A percentile compares a stretch with the other conserved stretches of the same genome.
Conservation (phyloP, 495 filamentous ascomycete species). For the Podospora appendiculata region DNA sequence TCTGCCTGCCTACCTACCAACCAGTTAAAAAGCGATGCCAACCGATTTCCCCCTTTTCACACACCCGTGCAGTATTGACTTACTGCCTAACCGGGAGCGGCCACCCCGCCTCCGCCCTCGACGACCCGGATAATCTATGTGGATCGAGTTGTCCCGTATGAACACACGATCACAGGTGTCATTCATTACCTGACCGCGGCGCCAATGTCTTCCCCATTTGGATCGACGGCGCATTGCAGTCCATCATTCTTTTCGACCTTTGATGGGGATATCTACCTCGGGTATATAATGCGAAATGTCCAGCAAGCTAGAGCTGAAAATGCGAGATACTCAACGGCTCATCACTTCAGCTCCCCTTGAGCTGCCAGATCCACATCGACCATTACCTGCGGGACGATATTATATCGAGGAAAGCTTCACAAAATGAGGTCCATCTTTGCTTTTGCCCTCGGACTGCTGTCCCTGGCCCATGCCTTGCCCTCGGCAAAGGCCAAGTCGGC, state of each 20-base stretch:
- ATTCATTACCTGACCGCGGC: too few relatives aligned
- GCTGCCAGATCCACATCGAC: too few relatives aligned
- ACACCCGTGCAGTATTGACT: conserved; percentile 7
- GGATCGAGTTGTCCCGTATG: not conserved
- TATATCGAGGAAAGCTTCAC: not conserved
- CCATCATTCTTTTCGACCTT: not conserved
- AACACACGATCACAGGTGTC: too few relatives aligned
- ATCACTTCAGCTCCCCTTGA: too few relatives aligned
- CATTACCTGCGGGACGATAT: too few relatives aligned
- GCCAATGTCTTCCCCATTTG: not conserved
- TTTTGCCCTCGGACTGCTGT: conserved; percentile 14
- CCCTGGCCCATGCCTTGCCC: conserved; percentile 8
- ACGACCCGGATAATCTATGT: conserved; percentile 9
- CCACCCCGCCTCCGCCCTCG: conserved; percentile 11
- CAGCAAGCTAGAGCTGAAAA: not conserved
- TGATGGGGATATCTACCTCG: not conserved
- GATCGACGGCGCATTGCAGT: not conserved
- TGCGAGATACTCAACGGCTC: too few relatives aligned
- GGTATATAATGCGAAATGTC: not conserved
- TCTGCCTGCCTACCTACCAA: too few relatives aligned
- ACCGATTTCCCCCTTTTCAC: not conserved
- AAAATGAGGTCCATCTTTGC: conserved; percentile 14
- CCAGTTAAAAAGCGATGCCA: too few relatives aligned
- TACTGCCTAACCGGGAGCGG: conserved; percentile 4
- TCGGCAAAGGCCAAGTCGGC: not conserved